Evolutionary conservation across 1,284 basidiomycete genomes (phyloP), one percentile per base, ranked within the genome.

Genomic region (Vanrija humicola): DNA sequence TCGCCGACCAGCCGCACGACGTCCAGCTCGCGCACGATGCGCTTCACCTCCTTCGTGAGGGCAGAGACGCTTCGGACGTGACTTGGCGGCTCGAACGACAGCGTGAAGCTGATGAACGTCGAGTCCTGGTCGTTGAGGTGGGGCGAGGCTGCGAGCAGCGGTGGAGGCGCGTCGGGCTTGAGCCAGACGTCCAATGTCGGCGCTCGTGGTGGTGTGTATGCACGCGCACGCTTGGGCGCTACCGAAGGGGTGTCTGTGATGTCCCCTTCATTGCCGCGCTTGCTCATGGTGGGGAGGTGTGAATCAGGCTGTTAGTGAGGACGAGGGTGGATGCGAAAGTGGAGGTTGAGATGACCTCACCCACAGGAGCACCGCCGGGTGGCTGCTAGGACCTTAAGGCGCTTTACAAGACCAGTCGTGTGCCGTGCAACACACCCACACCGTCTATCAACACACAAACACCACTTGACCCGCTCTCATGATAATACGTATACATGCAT

Each of bases 161-260:
- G 65, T 0, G 64, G 55, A 12, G 64, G 54, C 10, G 44, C 47
- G 15, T 60, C 44, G 6, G 73, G 70, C 43, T 72, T 69, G 5
- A 74, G 67, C 73, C 73, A 74, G 25, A 56, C 25, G 57, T 73
- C 68, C 7, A 74, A 57, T 10, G 64, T 50, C 16, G 57, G 53
- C 2, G 50, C 45, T 10, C 46, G 52, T 14, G 55, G 50, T 2
- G 57, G 53, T 0, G 48, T 49, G 23, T 54, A 52, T 38, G 50
- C 46, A 18, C 55, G 59, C 6, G 55, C 59, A 3, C 53, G 53
- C 38, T 61, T 61, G 19, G 48, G 44, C 0, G 44, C 42, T 5
- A 40, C 18, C 6, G 23, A 34, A 15, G 40, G 40, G 40, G n/a
- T 15, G 14, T 15, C 34, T 14, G 34, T 15, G 14, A 10, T 34